phyloP scores from a whole-genome alignment of 257 asterid species.

The Echium plantagineum region DNA sequence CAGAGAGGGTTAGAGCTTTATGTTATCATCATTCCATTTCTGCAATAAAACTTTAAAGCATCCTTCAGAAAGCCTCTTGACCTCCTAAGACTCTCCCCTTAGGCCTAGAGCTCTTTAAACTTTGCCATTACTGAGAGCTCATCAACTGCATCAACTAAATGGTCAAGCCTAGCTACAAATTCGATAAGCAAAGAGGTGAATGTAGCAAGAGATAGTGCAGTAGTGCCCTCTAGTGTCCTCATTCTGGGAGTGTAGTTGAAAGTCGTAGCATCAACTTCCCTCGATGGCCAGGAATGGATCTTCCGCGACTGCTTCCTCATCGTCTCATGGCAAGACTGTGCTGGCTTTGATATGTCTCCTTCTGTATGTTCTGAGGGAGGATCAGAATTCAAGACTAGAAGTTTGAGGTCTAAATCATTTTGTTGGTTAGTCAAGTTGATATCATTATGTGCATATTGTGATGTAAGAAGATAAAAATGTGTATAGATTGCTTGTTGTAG shows the following conservation, averaged over 20 bases:
- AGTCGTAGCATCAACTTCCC: conserved; percentile 35
- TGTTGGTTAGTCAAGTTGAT: conserved; percentile 17
- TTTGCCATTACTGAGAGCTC: conserved; percentile 47
- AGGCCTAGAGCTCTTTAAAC: conserved; percentile 23
- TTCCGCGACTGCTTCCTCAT: conserved; percentile 53
- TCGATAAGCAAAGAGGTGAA: conserved; percentile 53
- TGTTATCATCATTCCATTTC: not conserved
- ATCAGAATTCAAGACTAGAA: not conserved
- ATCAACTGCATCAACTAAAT: conserved; percentile 60
- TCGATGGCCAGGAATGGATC: conserved; percentile 55
- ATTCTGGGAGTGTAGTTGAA: conserved; percentile 29
- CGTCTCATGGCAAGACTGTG: conserved; percentile 34
- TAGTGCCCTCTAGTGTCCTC: conserved; percentile 43
- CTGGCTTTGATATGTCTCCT: conserved; percentile 12
- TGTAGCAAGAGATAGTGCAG: conserved; percentile 47
- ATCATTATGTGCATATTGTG: conserved; percentile 20
- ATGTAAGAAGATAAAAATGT: conserved; percentile 50
- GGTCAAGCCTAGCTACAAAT: conserved; percentile 64
- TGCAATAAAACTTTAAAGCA: not conserved
- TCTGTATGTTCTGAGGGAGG: conserved; percentile 13
- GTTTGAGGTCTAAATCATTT: not conserved
- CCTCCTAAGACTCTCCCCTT: not conserved
- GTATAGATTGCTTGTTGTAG: conserved; percentile 46
- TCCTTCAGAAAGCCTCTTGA: not conserved
- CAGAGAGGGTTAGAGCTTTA: not conserved